phyloP scores from a whole-genome alignment of 139 green algal genomes.

The Gonium pectorale region DNA sequence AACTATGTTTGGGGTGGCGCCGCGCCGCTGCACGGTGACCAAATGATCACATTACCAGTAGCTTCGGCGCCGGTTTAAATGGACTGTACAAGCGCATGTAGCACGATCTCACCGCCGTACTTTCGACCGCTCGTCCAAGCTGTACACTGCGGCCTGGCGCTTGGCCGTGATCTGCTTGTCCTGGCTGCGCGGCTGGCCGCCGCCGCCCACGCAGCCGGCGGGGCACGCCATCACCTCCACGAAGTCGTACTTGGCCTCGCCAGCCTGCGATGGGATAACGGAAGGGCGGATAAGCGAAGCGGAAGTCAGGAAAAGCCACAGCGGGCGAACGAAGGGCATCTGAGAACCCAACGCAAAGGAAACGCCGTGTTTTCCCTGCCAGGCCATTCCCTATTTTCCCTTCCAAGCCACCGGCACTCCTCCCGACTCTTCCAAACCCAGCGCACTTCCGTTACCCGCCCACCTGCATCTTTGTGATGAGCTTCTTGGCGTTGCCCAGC shows the following conservation, averaged over 20 bases:
- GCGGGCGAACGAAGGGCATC: background rate
- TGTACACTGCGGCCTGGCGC: slow-evolving; percentile 67
- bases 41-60: no score
- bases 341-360: background rate
- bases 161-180: slow-evolving; percentile 71
- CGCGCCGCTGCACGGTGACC: no score
- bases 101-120: background rate
- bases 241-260: slow-evolving; percentile 67
- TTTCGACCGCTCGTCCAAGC: slow-evolving; percentile 51
- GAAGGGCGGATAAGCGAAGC: background rate
- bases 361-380: no score
- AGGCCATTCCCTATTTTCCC: no score
- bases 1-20: no score
- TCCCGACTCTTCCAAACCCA: no score
- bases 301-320: background rate
- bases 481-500: slow-evolving; percentile 82
- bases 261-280: background rate
- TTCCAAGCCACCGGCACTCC: no score
- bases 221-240: slow-evolving; percentile 77
- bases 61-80: background rate
- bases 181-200: slow-evolving; percentile 70
- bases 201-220: slow-evolving; percentile 75
- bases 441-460: no score
- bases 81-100: background rate
- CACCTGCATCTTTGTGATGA: slow-evolving; percentile 62